phyloP scores from a whole-genome alignment of 1,284 basidiomycete species.

The Phellopilus nigrolimitatus region DNA sequence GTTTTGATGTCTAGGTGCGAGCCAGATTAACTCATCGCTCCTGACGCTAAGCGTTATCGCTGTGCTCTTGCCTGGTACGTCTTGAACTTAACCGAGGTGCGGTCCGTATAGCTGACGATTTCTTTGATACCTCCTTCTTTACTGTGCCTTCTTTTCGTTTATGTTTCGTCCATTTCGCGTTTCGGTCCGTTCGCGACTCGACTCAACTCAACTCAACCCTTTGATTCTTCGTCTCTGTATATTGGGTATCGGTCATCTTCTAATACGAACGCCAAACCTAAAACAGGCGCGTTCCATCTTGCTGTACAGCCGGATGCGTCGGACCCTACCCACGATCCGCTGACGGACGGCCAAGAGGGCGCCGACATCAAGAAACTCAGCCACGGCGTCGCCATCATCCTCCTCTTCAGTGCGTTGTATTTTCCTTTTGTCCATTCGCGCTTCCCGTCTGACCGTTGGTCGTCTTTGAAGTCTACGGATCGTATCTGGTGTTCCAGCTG shows the following conservation, averaged over 20 bases:
- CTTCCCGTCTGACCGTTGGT: too few relatives aligned
- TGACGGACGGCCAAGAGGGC: slow-evolving; percentile 34
- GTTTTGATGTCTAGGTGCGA: slow-evolving; percentile 51
- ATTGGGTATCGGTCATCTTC: too few relatives aligned
- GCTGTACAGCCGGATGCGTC: slow-evolving; percentile 11
- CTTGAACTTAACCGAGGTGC: not conserved
- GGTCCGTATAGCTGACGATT: not conserved
- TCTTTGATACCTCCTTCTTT: not conserved
- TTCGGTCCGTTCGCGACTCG: not conserved
- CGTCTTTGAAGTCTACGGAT: slow-evolving; percentile 52
- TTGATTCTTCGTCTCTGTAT: too few relatives aligned
- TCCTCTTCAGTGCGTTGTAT: slow-evolving; percentile 62
- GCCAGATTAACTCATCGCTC: slow-evolving; percentile 77
- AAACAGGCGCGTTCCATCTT: slow-evolving; percentile 63
- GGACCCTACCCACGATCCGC: slow-evolving; percentile 22
- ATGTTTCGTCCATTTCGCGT: not conserved
- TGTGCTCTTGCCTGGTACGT: slow-evolving; percentile 59
- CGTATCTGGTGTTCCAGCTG: slow-evolving; percentile 83
- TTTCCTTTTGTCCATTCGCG: too few relatives aligned
- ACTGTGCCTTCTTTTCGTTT: not conserved
- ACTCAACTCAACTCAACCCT: too few relatives aligned
- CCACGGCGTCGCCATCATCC: slow-evolving; percentile 70
- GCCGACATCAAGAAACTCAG: slow-evolving; percentile 74
- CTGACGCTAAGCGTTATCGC: slow-evolving; percentile 78
- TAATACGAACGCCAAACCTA: too few relatives aligned